Base-by-base conservation (phyloP, 495 filamentous ascomycete genomes). In the Penicillium mononematosum region DNA sequence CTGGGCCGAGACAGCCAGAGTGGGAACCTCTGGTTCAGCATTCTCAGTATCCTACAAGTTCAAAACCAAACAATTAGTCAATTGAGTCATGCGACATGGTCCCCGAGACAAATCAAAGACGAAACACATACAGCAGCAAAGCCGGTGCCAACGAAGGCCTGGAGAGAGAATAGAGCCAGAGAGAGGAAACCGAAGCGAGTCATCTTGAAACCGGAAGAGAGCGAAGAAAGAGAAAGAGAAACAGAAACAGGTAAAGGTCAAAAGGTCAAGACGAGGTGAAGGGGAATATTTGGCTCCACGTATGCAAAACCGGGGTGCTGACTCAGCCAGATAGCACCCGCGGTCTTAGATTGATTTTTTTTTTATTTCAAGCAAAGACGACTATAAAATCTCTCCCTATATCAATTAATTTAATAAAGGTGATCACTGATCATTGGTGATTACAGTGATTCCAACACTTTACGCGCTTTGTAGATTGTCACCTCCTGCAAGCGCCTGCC, bases 1-100 rank as follows among this genome's bases (percentile, higher is more conserved):
- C 56, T 81, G 78, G 61, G 94, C 81, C 19, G 85, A 81, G 68
- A 96, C 85, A 60, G 88, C 86, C 53, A 96, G 79, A 58, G 83
- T 79, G 55, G 82, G 77, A 17, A 80, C 72, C 29, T 76, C 75
- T 60, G 75, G 60, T 58, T 74, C 75, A 56, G 70, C 70, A 55
- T 79, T 73, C 65, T 81, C 80, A 56, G 77, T 58, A 60, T 78
- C 73, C 72, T 77, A 63, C 24, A 46, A 29, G 31, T n/a, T 31
- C 31, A 56, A 24, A 55, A 27, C 4, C 42, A 14, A 50, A 38
- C 48, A 58, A 9, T 61, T 16, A 67, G 51, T 54, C 64, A 74
- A 74, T 64, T 59, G 67, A 56, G 17, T 41, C 31, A 42, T 27
- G 50, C 32, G 36, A 51, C 41, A 16, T 38, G 41, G 52, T 47